phyloP scores from a whole-genome alignment of 2,329 filamentous ascomycete genomes.

The Verticillium isaacii region DNA sequence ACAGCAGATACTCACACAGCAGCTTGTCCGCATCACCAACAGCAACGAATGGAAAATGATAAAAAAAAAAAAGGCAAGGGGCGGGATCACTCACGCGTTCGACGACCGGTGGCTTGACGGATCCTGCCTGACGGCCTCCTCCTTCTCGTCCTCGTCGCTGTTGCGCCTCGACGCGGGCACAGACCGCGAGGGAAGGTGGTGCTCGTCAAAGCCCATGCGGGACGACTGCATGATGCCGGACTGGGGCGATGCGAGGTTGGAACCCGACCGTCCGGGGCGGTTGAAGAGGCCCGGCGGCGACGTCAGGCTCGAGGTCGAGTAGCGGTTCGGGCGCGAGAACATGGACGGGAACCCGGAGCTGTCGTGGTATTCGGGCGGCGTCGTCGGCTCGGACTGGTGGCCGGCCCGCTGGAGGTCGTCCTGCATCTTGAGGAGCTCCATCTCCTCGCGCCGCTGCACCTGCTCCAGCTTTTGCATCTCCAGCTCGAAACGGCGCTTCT shows the following conservation, averaged over 20 bases:
- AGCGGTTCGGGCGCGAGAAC: conserved; percentile 79
- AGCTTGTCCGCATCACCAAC: conserved; percentile 7
- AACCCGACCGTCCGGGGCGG: conserved; percentile 70
- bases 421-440: conserved; percentile 80
- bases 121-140: conserved; percentile 65
- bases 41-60: conserved; percentile 2
- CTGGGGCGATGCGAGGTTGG: conserved; percentile 75
- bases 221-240: conserved; percentile 52
- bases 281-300: conserved; percentile 74
- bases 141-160: conserved; percentile 86
- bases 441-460: conserved; percentile 76
- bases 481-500: conserved; percentile 83
- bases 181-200: conserved; percentile 73
- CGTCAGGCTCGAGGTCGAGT: conserved; percentile 82
- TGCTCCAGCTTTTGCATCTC: conserved; percentile 89
- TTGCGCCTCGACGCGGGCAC: conserved; percentile 83
- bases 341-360: conserved; percentile 69
- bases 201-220: conserved; percentile 56
- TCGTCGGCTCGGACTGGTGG: conserved; percentile 91
- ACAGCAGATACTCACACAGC: conserved; percentile 4
- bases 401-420: conserved; percentile 68
- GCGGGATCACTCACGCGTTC: conserved; percentile 64
- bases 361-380: conserved; percentile 88
- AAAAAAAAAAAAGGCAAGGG: conserved; percentile 10
- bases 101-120: conserved; percentile 68